Conservation (phyloP, 1,139 yeast genomes). For the Hanseniaspora gamundiae region DNA sequence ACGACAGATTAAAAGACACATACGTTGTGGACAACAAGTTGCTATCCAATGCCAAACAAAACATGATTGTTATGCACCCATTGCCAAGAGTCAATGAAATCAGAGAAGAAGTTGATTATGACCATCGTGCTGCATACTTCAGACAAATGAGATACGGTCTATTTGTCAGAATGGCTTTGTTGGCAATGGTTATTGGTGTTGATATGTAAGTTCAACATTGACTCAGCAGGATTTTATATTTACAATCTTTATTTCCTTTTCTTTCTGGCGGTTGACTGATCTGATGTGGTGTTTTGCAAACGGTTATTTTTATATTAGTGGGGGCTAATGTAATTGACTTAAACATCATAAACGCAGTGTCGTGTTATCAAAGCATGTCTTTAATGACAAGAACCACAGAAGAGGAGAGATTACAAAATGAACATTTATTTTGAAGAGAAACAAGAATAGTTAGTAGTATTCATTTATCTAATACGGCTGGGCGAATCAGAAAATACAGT, state of each 20-base stretch:
- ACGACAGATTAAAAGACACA: slow-evolving; percentile 79
- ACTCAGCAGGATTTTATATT: not conserved
- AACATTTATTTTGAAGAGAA: not conserved
- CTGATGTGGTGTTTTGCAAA: no score
- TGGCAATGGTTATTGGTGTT: slow-evolving; percentile 95
- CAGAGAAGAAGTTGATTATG: slow-evolving; percentile 96
- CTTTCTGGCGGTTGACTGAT: no score
- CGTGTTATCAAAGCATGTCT: no score
- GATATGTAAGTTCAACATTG: slow-evolving; percentile 29
- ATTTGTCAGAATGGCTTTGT: slow-evolving; percentile 95
- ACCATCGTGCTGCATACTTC: slow-evolving; percentile 97
- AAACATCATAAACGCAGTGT: no score
- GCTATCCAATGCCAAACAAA: slow-evolving; percentile 85
- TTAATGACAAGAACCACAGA: no score
- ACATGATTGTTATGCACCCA: slow-evolving; percentile 99
- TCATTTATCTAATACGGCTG: not conserved
- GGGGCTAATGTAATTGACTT: not conserved
- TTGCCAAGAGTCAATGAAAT: slow-evolving; percentile 95
- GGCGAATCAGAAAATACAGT: no score
- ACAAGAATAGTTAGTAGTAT: no score
- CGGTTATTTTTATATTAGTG: not conserved
- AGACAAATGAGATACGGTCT: slow-evolving; percentile 98
- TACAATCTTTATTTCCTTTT: not conserved
- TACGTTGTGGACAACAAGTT: slow-evolving; percentile 90
- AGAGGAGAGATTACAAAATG: no score